Percentiles rank a stretch among this genome's conserved stretches.
These are phyloP conservation scores for Nemania serpens DNA, from an alignment of 2,329 filamentous ascomycete genomes.

Conservation along the genomic window DNA sequence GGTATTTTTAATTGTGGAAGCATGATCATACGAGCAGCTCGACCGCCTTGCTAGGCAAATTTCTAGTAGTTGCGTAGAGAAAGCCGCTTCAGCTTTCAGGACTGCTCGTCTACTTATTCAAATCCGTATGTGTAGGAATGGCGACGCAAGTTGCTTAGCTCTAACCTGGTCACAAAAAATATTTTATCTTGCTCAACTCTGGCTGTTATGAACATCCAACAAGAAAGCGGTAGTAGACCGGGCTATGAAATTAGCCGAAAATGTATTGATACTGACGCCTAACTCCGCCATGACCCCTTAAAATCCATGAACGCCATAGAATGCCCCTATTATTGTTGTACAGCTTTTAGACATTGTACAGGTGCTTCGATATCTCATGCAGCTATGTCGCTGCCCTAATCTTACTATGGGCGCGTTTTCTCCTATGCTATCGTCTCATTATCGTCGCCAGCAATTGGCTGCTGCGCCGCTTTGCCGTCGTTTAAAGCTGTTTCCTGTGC, in stretches of 20 bases:
- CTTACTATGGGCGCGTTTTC: constrained; percentile 29
- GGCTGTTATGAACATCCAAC: not conserved
- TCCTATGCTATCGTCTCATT: constrained; percentile 28
- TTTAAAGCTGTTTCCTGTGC: constrained; percentile 36
- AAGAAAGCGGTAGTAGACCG: not conserved
- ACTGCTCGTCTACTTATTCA: no score
- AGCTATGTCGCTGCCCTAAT: constrained; percentile 16
- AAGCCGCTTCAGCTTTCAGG: no score
- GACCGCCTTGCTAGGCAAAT: no score
- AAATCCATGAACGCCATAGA: constrained; percentile 15
- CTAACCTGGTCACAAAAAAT: no score
- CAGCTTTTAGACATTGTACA: not conserved
- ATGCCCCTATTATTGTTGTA: constrained; percentile 11
- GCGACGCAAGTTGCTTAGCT: no score
- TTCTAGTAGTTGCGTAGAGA: no score
- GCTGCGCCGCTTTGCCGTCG: constrained; percentile 30
- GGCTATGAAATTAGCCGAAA: not conserved
- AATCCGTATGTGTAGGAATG: no score
- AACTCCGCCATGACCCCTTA: not conserved
- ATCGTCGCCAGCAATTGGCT: constrained; percentile 24
- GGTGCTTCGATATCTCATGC: constrained; percentile 9
- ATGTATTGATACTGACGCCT: not conserved
- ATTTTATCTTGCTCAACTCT: not conserved
- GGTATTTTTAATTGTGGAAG: no score
- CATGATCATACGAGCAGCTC: no score